Percentiles rank a stretch among this genome's conserved stretches.
phyloP scores from a whole-genome alignment of 257 asterid species.

The Solanum bulbocastanum region DNA sequence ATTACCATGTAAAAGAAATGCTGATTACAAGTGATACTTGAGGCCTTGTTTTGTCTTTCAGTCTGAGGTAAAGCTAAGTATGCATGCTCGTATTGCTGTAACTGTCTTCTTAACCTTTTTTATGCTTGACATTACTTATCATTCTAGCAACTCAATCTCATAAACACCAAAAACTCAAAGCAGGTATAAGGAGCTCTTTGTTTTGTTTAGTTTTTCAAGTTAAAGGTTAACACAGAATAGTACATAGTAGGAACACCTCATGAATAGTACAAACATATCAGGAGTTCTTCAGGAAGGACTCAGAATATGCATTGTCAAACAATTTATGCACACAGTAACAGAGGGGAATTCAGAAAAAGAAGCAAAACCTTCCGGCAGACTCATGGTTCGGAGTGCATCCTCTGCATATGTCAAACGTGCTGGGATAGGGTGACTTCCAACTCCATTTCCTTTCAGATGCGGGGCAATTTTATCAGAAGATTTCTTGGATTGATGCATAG shows the following conservation, averaged over 20 bases:
- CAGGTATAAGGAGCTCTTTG: background rate
- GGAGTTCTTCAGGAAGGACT: background rate
- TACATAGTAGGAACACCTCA: background rate
- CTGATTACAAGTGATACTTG: background rate
- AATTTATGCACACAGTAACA: background rate
- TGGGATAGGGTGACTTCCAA: constrained; percentile 37
- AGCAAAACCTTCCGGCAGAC: constrained; percentile 76
- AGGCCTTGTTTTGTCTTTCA: background rate
- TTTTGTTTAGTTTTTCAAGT: background rate
- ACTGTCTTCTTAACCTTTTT: background rate
- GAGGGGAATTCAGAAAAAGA: background rate
- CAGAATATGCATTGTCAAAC: background rate
- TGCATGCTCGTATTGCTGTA: background rate
- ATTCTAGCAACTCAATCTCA: background rate
- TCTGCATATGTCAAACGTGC: constrained; percentile 62
- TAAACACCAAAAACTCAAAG: background rate
- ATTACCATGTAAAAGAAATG: background rate
- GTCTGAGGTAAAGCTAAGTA: background rate
- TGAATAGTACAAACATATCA: background rate
- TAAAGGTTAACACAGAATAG: background rate
- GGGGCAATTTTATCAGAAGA: constrained; percentile 14
- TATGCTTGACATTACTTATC: background rate
- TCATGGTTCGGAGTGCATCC: constrained; percentile 72
- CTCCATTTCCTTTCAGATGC: constrained; percentile 32
- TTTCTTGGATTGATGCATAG: constrained; percentile 38